phyloP scores from a whole-genome alignment of 176 grass and related monocot species.

The Canna indica region DNA sequence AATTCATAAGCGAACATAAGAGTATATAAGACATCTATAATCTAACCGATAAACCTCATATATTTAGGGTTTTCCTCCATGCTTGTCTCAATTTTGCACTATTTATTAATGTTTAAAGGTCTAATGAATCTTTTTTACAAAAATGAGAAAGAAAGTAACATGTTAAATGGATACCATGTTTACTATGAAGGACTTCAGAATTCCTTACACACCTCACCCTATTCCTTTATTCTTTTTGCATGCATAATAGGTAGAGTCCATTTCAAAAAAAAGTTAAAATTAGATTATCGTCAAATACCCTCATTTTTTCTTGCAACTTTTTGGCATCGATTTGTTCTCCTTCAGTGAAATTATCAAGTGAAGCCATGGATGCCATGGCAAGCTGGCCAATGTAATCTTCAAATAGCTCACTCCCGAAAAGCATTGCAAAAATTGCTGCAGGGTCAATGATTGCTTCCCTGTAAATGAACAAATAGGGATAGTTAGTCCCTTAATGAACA shows the following conservation, averaged over 20 bases:
- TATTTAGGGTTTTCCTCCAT: too few species aligned
- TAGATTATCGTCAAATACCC: constrained; percentile 27
- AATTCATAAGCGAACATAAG: neutral
- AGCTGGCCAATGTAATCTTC: constrained; percentile 97
- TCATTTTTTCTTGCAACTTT: constrained; percentile 79
- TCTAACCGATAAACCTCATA: neutral
- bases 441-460: constrained; percentile 96
- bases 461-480: constrained; percentile 25
- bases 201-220: neutral
- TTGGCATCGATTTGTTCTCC: constrained; percentile 64
- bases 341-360: constrained; percentile 74
- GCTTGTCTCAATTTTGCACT: too few species aligned
- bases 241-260: neutral
- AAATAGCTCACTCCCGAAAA: constrained; percentile 96
- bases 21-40: neutral
- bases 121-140: neutral
- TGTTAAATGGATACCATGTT: neutral
- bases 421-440: constrained; percentile 92
- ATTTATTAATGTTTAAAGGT: neutral
- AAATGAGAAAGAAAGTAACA: neutral
- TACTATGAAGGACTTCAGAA: neutral
- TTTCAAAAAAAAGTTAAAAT: neutral
- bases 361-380: constrained; percentile 94
- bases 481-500: too few species aligned
- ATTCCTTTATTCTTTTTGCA: neutral